Conservation (phyloP, 148 eudicot genomes). For the Tetragonia tetragonoides region DNA sequence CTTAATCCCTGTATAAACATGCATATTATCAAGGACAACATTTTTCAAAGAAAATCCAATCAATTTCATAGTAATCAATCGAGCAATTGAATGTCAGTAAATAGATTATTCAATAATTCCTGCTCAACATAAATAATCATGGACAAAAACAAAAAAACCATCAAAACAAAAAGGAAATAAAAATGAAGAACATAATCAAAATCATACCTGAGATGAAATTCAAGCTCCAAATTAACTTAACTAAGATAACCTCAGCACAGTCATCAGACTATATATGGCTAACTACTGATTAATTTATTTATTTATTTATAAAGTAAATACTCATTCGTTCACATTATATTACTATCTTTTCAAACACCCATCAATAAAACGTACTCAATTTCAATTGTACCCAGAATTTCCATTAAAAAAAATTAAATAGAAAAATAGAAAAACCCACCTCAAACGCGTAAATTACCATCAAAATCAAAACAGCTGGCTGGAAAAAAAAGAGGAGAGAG, state of each 20-base stretch:
- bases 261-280: neutral
- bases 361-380: slow-evolving; percentile 12
- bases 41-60: too few species aligned
- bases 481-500: too few species aligned
- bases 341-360: neutral
- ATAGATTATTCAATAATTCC: too few species aligned
- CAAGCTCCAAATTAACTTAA: neutral
- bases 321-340: neutral
- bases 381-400: neutral
- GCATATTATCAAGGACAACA: too few species aligned
- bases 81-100: too few species aligned
- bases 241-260: too few species aligned
- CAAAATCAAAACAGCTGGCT: too few species aligned
- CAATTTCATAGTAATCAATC: too few species aligned
- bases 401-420: neutral
- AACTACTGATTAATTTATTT: neutral
- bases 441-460: neutral
- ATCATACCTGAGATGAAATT: neutral
- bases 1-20: neutral
- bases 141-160: neutral
- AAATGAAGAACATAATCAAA: neutral
- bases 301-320: neutral
- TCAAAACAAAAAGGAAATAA: neutral
- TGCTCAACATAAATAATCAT: neutral
- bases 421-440: neutral